Evolutionary conservation across 192 early-diverging fungal genomes (phyloP), one percentile per base, ranked within the genome.

Genomic region (Oehlia diaphana): DNA sequence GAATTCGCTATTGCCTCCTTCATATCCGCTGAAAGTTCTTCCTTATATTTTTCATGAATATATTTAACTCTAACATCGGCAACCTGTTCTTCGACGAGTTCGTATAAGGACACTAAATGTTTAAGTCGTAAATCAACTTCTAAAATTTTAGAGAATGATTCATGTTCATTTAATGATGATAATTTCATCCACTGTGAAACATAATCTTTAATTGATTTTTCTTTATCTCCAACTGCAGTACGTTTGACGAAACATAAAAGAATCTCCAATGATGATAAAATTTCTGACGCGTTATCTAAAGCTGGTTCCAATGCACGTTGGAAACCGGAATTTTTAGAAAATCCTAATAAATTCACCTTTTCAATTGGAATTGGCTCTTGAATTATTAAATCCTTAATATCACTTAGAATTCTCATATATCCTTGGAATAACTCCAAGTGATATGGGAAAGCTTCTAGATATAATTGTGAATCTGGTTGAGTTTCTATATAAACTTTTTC

Each of bases 161-260:
- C 28, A 33, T 67, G 58, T 16, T 81, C 53, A 7, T 35, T 12
- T 7, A 81, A 26, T 5, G 12, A 63, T 23, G 79, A 80, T 50
- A 61, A 49, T 44, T 75, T 76, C 6, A 81, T 37, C 80, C 80
- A 81, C 35, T 81, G 62, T 16, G 65, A n/a, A 49, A 74, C 47
- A 66, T 67, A 81, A 26, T 76, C 74, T 26, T 28, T 77, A 9
- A 81, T 74, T 2, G 31, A 44, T 28, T 67, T 76, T 23, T 81
- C 53, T 14, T 35, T 64, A 66, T 81, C 39, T 4, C 35, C 49
- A 23, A 23, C 28, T 37, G 23, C 23, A 26, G 62, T 81, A 10
- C 74, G 53, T 76, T 81, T 76, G 19, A 81, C 14, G 42, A 76
- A 81, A 63, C 80, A 81, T 39, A 81, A 53, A 12, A 81, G 35